Evolutionary conservation across 495 filamentous ascomycete species (phyloP).

Genomic region (Lasiosphaeria miniovina): DNA sequence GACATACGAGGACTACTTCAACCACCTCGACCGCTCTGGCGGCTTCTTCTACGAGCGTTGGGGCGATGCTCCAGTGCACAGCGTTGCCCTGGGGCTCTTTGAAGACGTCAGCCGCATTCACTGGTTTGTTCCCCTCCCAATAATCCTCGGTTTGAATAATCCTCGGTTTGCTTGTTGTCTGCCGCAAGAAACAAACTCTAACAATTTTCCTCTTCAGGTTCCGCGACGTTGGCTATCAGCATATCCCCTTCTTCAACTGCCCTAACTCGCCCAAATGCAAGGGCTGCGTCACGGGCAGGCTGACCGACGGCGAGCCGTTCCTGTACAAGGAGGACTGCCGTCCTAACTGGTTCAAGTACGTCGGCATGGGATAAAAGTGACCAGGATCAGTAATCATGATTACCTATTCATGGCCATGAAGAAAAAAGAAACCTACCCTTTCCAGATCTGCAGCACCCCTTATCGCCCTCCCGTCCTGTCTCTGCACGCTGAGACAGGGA

Average conservation of each 20-base stretch:
- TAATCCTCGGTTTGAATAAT: neutral
- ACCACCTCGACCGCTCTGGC: conserved; percentile 88
- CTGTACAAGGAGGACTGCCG: conserved; percentile 91
- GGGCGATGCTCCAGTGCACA: conserved; percentile 98
- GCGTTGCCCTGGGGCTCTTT: conserved; percentile 89
- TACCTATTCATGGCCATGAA: neutral
- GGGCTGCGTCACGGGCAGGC: conserved; percentile 78
- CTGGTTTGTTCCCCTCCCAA: conserved; percentile 61
- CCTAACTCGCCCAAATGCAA: conserved; percentile 93
- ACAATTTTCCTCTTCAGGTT: conserved; percentile 78
- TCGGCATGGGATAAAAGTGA: conserved; percentile 64
- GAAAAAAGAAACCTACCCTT: neutral
- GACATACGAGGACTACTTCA: conserved; percentile 92
- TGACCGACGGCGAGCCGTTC: conserved; percentile 82
- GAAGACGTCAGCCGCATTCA: conserved; percentile 88
- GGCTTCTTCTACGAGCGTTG: conserved; percentile 99
- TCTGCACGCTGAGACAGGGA: too few species aligned
- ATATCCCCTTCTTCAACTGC: conserved; percentile 98
- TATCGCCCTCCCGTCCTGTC: too few species aligned
- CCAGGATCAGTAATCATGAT: too few species aligned
- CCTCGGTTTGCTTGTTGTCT: too few species aligned
- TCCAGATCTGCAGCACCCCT: too few species aligned
- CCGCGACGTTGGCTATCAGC: conserved; percentile 97
- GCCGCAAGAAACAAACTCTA: conserved; percentile 9
- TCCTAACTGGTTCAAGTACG: conserved; percentile 94